Percentiles rank a stretch among this genome's conserved stretches.
Evolutionary conservation across 2,329 filamentous ascomycete species (phyloP).

Genomic region (Pyrenophora graminea): DNA sequence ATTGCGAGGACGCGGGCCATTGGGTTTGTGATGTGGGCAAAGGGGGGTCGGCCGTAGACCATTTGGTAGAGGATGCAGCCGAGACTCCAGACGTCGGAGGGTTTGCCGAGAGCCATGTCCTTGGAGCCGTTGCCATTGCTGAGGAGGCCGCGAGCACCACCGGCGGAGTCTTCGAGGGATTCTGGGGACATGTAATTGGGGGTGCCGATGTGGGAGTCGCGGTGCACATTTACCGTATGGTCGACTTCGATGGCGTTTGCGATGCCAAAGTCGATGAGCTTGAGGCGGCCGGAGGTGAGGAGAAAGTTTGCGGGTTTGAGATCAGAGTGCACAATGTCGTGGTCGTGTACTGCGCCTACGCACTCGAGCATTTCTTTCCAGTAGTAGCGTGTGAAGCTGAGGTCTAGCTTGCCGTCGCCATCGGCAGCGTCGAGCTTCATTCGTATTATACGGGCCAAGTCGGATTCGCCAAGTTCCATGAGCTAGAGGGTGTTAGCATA

Average conservation of each 20-base stretch:
- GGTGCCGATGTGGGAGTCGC: slow-evolving; percentile 92
- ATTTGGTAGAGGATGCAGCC: slow-evolving; percentile 98
- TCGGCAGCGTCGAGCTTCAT: slow-evolving; percentile 63
- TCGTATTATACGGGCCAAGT: slow-evolving; percentile 83
- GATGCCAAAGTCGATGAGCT: slow-evolving; percentile 98
- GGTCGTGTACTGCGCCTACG: slow-evolving; percentile 82
- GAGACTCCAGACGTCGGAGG: slow-evolving; percentile 93
- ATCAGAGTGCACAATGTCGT: slow-evolving; percentile 95
- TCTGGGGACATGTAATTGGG: slow-evolving; percentile 99
- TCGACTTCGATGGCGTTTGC: slow-evolving; percentile 96
- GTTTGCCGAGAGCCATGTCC: slow-evolving; percentile 93
- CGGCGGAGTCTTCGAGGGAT: slow-evolving; percentile 85
- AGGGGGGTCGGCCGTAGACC: slow-evolving; percentile 95
- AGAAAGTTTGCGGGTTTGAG: slow-evolving; percentile 98
- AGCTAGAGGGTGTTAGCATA: slow-evolving; percentile 58
- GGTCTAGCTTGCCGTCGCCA: slow-evolving; percentile 66
- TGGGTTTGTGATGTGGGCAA: slow-evolving; percentile 86
- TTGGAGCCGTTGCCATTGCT: slow-evolving; percentile 56
- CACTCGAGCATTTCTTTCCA: slow-evolving; percentile 99
- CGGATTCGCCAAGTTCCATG: slow-evolving; percentile 96
- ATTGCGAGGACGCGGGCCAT: slow-evolving; percentile 87
- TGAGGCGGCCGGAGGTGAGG: slow-evolving; percentile 83
- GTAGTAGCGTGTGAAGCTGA: slow-evolving; percentile 92
- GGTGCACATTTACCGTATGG: slow-evolving; percentile 95
- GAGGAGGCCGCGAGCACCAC: slow-evolving; percentile 51